Percentiles rank a stretch among this genome's conserved stretches.
These are phyloP conservation scores for Fusarium continuum DNA, from an alignment of 2,329 filamentous ascomycete genomes.

Conservation along the genomic window DNA sequence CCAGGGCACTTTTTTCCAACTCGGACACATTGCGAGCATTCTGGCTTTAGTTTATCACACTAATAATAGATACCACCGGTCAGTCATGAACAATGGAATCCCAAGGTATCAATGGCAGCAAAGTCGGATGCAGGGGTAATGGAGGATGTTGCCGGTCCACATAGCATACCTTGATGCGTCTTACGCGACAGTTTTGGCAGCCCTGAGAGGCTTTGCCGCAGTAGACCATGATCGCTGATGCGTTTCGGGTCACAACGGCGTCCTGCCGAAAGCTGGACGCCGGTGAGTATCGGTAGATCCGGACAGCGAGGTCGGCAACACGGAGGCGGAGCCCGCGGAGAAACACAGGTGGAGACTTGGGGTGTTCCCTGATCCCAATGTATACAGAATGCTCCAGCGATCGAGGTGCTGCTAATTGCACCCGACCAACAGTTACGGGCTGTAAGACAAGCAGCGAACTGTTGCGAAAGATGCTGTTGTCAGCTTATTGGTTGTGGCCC, in stretches of 20 bases:
- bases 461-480: slow-evolving; percentile 1
- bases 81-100: slow-evolving; percentile 3
- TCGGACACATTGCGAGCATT: slow-evolving; percentile 70
- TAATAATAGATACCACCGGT: slow-evolving; percentile 40
- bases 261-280: slow-evolving; percentile 15
- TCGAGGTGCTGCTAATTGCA: background rate
- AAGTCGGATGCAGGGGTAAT: background rate
- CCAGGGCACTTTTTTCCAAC: slow-evolving; percentile 69
- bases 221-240: slow-evolving; percentile 59
- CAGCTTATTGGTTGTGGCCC: slow-evolving; percentile 2
- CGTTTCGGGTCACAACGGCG: slow-evolving; percentile 1
- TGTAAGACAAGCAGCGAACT: slow-evolving; percentile 4
- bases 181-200: slow-evolving; percentile 62
- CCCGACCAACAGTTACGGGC: background rate
- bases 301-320: slow-evolving; percentile 11
- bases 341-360: slow-evolving; percentile 2
- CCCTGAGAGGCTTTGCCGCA: slow-evolving; percentile 66
- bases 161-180: slow-evolving; percentile 62
- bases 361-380: slow-evolving; percentile 5
- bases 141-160: slow-evolving; percentile 7
- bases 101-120: background rate
- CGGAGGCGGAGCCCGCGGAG: slow-evolving; percentile 7
- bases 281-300: slow-evolving; percentile 12
- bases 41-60: slow-evolving; percentile 69
- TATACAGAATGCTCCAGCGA: background rate